Percentiles rank a stretch among this genome's conserved stretches.
These are phyloP conservation scores for Penicillium digitatum DNA, from an alignment of 2,329 filamentous ascomycete species.

Conservation along the genomic window DNA sequence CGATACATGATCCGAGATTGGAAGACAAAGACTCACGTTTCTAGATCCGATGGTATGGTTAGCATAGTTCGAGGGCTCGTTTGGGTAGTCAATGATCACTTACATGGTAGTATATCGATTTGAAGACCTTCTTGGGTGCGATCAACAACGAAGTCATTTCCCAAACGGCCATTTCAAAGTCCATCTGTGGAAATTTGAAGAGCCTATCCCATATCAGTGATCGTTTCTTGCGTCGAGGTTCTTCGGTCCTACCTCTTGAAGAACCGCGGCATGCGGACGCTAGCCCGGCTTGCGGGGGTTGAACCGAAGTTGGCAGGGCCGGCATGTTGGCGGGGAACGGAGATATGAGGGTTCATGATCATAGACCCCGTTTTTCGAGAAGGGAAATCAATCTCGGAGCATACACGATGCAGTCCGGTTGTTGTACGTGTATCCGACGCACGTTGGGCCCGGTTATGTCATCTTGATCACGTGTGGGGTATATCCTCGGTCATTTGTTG, in stretches of 20 bases:
- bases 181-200: constrained; percentile 71
- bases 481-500: neutral
- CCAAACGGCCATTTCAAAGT: constrained; percentile 70
- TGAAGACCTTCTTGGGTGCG: constrained; percentile 67
- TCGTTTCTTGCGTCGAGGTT: neutral
- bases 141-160: constrained; percentile 67
- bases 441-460: constrained; percentile 6
- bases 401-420: constrained; percentile 2
- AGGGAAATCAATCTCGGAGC: neutral
- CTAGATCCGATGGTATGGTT: constrained; percentile 23
- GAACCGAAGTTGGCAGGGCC: constrained; percentile 53
- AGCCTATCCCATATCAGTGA: constrained; percentile 40
- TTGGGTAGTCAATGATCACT: constrained; percentile 22
- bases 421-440: neutral
- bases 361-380: neutral
- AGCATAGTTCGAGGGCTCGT: constrained; percentile 6
- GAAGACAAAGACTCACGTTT: constrained; percentile 36
- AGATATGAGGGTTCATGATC: constrained; percentile 58
- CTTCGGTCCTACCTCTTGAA: constrained; percentile 53
- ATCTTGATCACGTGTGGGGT: constrained; percentile 12
- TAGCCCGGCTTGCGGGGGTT: constrained; percentile 49
- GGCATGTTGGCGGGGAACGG: constrained; percentile 56
- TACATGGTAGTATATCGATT: constrained; percentile 68
- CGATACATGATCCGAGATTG: neutral
- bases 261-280: constrained; percentile 61